These are phyloP conservation scores for Exophiala calicioides DNA, from an alignment of 2,329 filamentous ascomycete species.

Conservation along the genomic window DNA sequence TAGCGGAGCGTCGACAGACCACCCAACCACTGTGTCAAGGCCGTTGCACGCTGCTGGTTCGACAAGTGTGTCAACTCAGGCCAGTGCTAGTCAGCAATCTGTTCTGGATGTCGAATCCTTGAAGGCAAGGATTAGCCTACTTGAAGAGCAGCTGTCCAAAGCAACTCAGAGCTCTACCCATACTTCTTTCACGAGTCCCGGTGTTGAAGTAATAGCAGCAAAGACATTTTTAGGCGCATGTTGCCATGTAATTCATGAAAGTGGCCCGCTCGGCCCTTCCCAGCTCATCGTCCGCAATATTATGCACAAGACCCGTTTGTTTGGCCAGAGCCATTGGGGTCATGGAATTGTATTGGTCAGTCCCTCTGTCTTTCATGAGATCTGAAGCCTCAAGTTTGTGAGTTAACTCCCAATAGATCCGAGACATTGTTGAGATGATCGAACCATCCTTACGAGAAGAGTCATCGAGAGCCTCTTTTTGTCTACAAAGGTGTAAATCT, in stretches of 20 bases:
- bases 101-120: neutral
- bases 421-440: conserved; percentile 44
- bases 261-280: conserved; percentile 34
- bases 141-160: conserved; percentile 8
- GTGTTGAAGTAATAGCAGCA: neutral
- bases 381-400: too few relatives aligned
- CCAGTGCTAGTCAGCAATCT: neutral
- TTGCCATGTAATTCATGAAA: conserved; percentile 46
- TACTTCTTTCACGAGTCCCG: neutral
- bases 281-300: conserved; percentile 46
- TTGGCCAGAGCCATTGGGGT: conserved; percentile 60
- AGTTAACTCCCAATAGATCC: conserved; percentile 40
- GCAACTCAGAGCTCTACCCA: neutral
- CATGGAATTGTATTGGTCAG: conserved; percentile 51
- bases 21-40: conserved; percentile 41
- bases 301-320: conserved; percentile 57
- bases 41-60: conserved; percentile 13
- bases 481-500: conserved; percentile 55
- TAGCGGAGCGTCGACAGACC: conserved; percentile 67
- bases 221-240: conserved; percentile 44
- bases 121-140: neutral
- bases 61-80: neutral
- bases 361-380: conserved; percentile 17
- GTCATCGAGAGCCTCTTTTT: conserved; percentile 38
- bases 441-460: conserved; percentile 45